Conservation (phyloP, 495 filamentous ascomycete genomes). For the Friedmanniomyces simplex region DNA sequence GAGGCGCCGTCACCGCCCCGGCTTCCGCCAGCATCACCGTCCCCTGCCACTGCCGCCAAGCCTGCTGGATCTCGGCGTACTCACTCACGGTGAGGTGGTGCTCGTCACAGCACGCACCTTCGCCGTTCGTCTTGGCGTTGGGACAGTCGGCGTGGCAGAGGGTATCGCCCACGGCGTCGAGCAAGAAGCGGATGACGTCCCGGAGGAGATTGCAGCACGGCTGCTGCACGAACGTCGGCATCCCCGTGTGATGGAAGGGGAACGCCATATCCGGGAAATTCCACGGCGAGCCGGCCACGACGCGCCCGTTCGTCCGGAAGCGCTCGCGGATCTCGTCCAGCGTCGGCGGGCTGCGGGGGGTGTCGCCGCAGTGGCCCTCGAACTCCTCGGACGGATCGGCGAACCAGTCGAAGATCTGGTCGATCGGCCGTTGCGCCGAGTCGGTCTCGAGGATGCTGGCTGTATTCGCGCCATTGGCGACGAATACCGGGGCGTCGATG, state of each 20-base stretch:
- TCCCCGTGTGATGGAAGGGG: background rate
- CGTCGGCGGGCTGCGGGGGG: background rate
- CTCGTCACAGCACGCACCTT: background rate
- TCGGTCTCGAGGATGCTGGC: background rate
- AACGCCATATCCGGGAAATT: background rate
- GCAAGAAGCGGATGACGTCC: background rate
- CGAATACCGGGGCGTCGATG: background rate
- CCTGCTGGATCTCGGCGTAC: background rate
- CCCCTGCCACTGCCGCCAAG: background rate
- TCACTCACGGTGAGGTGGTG: background rate
- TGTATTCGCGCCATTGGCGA: background rate
- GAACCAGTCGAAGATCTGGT: background rate
- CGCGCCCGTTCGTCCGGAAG: background rate
- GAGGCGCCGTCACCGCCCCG: background rate
- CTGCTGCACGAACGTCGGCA: background rate
- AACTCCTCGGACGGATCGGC: background rate
- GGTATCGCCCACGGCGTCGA: background rate
- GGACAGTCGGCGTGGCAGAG: background rate
- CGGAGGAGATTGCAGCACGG: background rate
- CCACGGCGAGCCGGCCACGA: background rate
- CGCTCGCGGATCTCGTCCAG: background rate
- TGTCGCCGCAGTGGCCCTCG: background rate
- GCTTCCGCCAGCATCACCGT: constrained; percentile 1
- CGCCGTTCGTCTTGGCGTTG: background rate
- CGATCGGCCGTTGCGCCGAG: background rate